Conservation (phyloP, 139 green algal species). For the Tetraselmis chui region DNA sequence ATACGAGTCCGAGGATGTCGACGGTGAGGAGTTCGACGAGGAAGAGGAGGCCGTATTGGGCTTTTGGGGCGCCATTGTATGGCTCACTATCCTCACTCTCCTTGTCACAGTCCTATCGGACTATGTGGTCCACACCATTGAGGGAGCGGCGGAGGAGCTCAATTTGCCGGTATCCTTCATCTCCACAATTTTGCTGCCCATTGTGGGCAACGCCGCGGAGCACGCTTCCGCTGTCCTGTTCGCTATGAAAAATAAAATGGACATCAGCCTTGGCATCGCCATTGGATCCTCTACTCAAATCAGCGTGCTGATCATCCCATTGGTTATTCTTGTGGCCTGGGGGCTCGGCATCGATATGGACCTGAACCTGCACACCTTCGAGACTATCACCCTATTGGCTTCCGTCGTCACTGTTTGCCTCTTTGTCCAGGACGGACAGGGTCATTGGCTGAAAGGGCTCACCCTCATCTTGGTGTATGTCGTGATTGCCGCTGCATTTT, state of each 20-base stretch:
- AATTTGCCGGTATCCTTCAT: slow-evolving; percentile 35
- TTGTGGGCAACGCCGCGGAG: slow-evolving; percentile 28
- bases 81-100: slow-evolving; percentile 57
- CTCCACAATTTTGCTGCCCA: slow-evolving; percentile 34
- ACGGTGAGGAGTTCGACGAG: no score
- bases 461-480: slow-evolving; percentile 65
- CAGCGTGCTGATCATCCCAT: slow-evolving; percentile 46
- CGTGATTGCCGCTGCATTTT: slow-evolving; percentile 56
- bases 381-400: slow-evolving; percentile 56
- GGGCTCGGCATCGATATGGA: slow-evolving; percentile 51
- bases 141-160: slow-evolving; percentile 36
- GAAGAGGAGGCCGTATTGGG: slow-evolving; percentile 37
- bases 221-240: slow-evolving; percentile 27
- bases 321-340: slow-evolving; percentile 66
- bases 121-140: slow-evolving; percentile 55
- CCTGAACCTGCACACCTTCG: slow-evolving; percentile 73
- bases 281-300: slow-evolving; percentile 62
- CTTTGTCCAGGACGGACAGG: slow-evolving; percentile 55
- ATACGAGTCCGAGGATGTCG: no score
- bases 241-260: slow-evolving; percentile 38
- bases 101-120: slow-evolving; percentile 64
- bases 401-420: no score
- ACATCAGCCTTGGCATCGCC: slow-evolving; percentile 40
- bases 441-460: slow-evolving; percentile 70
- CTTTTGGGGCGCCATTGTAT: slow-evolving; percentile 46